These are phyloP conservation scores for Citrus glauca DNA, from an alignment of 345 rosid species.

Conservation along the genomic window DNA sequence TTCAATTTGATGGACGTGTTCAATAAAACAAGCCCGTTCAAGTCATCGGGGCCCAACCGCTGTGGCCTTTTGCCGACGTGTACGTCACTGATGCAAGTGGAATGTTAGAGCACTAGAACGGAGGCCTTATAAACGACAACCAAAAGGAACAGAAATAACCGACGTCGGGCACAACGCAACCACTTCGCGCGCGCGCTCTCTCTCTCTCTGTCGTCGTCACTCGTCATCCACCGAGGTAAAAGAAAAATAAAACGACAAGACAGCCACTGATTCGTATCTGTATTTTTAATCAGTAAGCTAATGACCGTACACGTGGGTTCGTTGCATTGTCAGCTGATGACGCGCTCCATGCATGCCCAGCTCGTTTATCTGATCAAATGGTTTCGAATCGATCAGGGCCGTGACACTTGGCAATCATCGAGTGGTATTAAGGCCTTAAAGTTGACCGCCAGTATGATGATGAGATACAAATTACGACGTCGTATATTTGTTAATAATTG, in stretches of 20 bases:
- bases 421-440: background rate
- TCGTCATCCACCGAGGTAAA: too few species aligned
- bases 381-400: too few species aligned
- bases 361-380: background rate
- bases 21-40: background rate
- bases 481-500: background rate
- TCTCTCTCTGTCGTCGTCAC: background rate
- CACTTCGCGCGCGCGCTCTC: background rate
- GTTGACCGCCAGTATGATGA: background rate
- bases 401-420: background rate
- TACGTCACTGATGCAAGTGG: background rate
- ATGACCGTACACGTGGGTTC: conserved; percentile 8
- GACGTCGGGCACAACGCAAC: background rate
- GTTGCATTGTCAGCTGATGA: conserved; percentile 7
- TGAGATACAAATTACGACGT: background rate
- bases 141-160: background rate
- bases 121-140: background rate
- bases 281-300: background rate
- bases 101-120: background rate
- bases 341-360: background rate
- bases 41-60: background rate
- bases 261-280: background rate
- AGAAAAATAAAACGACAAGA: background rate
- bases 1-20: too few species aligned
- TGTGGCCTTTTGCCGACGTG: background rate